Base-by-base conservation (phyloP, 805 yeast species). In the Candida caryicola region DNA sequence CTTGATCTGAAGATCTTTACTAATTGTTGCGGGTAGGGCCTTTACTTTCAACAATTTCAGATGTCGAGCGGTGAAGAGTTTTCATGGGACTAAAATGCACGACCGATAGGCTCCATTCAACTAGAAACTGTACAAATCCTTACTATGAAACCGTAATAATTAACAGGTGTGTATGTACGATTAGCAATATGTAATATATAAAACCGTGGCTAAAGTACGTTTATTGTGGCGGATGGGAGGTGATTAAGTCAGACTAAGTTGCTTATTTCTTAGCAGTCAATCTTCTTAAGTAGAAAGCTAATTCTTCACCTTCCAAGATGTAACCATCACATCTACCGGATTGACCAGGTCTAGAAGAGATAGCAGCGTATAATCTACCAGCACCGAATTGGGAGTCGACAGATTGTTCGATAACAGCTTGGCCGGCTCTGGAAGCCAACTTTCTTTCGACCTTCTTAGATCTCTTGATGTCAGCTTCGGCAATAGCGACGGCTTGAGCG, bases 281-380 rank as follows among this genome's bases (percentile, higher is more conserved):
- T 88, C 96, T 91, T 85, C 96, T 89, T 75, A 93, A 84, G 96
- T 93, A 93, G 95, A 93, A 93, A 74, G 98, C 98, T 76, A 93
- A 88, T 81, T 93, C 99, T 74, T 93, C 99, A 79, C 99, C 99
- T 82, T 93, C 99, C 74, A 93, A 86, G 78, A 93, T 85, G 95
- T 93, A 93, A 78, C 99, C 99, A 74, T 93, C 99, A 79, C 89
- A 84, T 81, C 99, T 95, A 77, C 99, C 99, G 59, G 95, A 85
- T 83, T 93, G 99, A 76, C 99, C 99, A 74, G 99, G 99, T 83
- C 99, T 89, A 45, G 99, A 93, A 57, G 99, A 89, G 71, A 93
- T 88, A 73, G 79, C 81, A 74, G 99, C 99, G 82, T 93, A 93
- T 66, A 93, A 85, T 79, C 91, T 90, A 82, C 99, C 99, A 62